Conservation (phyloP, 345 rosid species). For the Geranium rotundifolium region DNA sequence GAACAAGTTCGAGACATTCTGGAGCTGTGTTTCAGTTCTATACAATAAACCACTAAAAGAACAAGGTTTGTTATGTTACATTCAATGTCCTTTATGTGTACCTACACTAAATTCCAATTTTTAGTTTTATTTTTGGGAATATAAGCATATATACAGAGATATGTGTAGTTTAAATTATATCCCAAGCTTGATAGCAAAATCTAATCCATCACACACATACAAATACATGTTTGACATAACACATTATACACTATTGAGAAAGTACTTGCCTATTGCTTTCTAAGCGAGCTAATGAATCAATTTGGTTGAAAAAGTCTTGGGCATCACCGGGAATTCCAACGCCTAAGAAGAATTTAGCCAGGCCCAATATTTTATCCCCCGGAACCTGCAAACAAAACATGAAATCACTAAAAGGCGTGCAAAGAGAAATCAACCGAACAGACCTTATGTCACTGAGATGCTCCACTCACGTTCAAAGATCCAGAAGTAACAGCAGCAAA, state of each 20-base stretch:
- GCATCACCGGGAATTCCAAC: conserved; percentile 85
- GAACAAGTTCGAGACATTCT: background rate
- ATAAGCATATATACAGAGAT: background rate
- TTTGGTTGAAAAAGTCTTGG: conserved; percentile 72
- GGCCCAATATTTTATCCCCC: conserved; percentile 60
- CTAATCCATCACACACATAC: background rate
- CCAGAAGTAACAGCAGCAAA: conserved; percentile 52
- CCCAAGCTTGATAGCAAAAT: background rate
- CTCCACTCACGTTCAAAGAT: conserved; percentile 45
- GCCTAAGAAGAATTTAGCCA: conserved; percentile 82
- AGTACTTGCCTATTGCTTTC: conserved; percentile 62
- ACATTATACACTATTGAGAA: background rate
- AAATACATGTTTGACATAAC: background rate
- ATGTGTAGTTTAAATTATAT: too few species aligned
- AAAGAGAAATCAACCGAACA: conserved; percentile 6
- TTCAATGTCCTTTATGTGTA: too few species aligned
- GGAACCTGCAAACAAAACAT: conserved; percentile 55
- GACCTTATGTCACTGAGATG: conserved; percentile 1
- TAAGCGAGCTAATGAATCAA: conserved; percentile 69
- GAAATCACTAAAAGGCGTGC: conserved; percentile 8
- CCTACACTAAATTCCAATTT: background rate
- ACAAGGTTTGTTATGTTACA: too few species aligned
- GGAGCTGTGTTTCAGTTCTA: background rate
- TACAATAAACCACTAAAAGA: background rate
- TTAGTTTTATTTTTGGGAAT: too few species aligned